Conservation (phyloP, 495 filamentous ascomycete species). For the Pyronema domesticum region DNA sequence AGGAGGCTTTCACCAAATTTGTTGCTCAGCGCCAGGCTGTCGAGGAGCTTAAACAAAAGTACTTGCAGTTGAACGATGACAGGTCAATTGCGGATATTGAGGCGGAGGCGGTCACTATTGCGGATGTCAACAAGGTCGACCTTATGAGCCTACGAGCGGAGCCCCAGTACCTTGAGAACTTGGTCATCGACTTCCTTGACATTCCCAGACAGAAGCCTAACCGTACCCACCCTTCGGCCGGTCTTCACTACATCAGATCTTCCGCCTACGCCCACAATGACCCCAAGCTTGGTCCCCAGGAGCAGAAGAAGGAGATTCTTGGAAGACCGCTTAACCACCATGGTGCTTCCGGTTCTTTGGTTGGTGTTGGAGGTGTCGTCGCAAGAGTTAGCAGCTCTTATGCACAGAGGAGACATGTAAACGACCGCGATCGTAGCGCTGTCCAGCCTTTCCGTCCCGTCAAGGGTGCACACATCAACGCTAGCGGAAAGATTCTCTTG, state of each 20-base stretch:
- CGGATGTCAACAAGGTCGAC: slow-evolving; percentile 4
- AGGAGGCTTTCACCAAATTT: slow-evolving; percentile 43
- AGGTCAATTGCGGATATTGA: neutral
- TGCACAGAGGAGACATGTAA: neutral
- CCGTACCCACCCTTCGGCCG: slow-evolving; percentile 73
- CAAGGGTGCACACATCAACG: slow-evolving; percentile 7
- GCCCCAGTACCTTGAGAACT: slow-evolving; percentile 4
- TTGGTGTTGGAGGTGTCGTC: slow-evolving; percentile 19
- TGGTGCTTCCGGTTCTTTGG: slow-evolving; percentile 11
- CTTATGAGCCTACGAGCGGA: slow-evolving; percentile 12
- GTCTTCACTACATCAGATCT: slow-evolving; percentile 68
- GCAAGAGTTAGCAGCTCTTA: slow-evolving; percentile 8
- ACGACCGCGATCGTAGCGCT: slow-evolving; percentile 2
- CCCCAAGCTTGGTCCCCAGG: slow-evolving; percentile 62
- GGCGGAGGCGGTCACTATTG: neutral
- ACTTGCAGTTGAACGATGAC: slow-evolving; percentile 2
- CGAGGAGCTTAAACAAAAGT: slow-evolving; percentile 33
- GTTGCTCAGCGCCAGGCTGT: slow-evolving; percentile 32
- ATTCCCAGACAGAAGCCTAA: slow-evolving; percentile 41
- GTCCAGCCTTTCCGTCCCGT: slow-evolving; percentile 7
- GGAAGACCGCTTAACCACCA: slow-evolving; percentile 36
- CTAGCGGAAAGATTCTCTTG: slow-evolving; percentile 13
- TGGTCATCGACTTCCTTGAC: slow-evolving; percentile 18
- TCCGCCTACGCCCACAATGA: slow-evolving; percentile 56
- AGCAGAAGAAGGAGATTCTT: slow-evolving; percentile 40